A percentile compares a stretch with the other conserved stretches of the same genome.
These are phyloP conservation scores for Globisporangium spinosum DNA, from an alignment of 352 stramenopile genomes.

Conservation along the genomic window DNA sequence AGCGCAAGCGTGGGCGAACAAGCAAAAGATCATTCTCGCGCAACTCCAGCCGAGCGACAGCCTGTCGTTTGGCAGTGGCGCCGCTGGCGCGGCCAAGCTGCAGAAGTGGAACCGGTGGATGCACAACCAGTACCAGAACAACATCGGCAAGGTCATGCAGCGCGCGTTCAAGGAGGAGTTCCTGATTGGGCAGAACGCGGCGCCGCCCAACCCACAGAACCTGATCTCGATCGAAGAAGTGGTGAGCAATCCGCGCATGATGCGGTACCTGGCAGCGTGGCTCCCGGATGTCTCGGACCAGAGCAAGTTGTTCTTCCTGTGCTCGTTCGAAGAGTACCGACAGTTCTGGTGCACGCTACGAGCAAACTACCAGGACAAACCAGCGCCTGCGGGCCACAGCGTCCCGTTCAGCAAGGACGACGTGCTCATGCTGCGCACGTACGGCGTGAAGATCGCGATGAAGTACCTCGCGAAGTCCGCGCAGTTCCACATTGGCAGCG, in stretches of 20 bases:
- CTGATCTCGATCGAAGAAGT: constrained; percentile 78
- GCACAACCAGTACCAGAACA: constrained; percentile 68
- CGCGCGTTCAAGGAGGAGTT: constrained; percentile 60
- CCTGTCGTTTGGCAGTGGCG: constrained; percentile 20
- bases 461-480: constrained; percentile 79
- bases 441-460: constrained; percentile 84
- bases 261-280: constrained; percentile 76
- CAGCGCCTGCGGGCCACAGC: constrained; percentile 11
- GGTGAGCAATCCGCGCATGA: constrained; percentile 76
- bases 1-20: constrained; percentile 63
- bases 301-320: constrained; percentile 82
- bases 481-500: constrained; percentile 74
- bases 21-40: constrained; percentile 67
- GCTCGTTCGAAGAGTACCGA: constrained; percentile 72
- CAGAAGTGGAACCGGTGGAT: constrained; percentile 86
- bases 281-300: constrained; percentile 47
- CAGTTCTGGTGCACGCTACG: constrained; percentile 71
- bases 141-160: constrained; percentile 67
- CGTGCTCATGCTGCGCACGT: constrained; percentile 77
- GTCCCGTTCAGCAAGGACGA: constrained; percentile 80
- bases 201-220: constrained; percentile 35
- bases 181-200: constrained; percentile 26
- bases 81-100: constrained; percentile 55
- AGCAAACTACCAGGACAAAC: constrained; percentile 46
- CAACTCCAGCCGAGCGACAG: constrained; percentile 40